Evolutionary conservation across 2,329 filamentous ascomycete genomes (phyloP).

Genomic region (Akanthomyces muscarius): DNA sequence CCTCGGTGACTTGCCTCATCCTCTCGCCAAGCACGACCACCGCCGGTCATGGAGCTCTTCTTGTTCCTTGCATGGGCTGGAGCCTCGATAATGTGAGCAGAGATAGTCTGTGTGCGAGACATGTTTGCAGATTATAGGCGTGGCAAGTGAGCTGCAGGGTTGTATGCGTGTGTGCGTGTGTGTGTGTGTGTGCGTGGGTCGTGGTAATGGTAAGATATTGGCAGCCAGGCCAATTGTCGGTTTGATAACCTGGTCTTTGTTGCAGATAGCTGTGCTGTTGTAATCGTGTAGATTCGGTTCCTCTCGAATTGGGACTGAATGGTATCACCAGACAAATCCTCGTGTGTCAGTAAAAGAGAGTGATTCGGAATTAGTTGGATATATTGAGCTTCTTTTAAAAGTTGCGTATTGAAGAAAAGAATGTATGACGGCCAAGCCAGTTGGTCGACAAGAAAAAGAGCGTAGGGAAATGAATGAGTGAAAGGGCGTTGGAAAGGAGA

Average conservation of each 20-base stretch:
- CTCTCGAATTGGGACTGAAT: background rate
- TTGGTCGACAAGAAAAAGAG: constrained; percentile 34
- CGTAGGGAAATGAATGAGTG: constrained; percentile 40
- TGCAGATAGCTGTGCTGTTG: background rate
- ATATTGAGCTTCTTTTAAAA: background rate
- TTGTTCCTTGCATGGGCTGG: constrained; percentile 58
- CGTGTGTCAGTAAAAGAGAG: constrained; percentile 7
- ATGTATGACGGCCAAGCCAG: constrained; percentile 55
- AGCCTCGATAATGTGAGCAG: constrained; percentile 43
- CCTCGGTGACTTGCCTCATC: constrained; percentile 61
- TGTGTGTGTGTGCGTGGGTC: constrained; percentile 14
- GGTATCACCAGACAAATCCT: background rate
- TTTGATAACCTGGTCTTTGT: background rate
- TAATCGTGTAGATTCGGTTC: background rate
- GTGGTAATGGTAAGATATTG: background rate
- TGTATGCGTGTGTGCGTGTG: constrained; percentile 13
- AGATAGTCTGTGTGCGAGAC: constrained; percentile 48
- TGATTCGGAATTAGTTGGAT: constrained; percentile 1
- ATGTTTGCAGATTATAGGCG: constrained; percentile 37
- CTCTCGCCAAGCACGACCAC: constrained; percentile 79
- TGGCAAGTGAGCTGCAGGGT: constrained; percentile 11
- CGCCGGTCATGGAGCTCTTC: constrained; percentile 66
- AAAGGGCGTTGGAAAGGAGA: constrained; percentile 32
- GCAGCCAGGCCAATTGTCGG: constrained; percentile 13
- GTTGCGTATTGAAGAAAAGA: constrained; percentile 40